Conservation (phyloP, 2,329 filamentous ascomycete genomes). For the Gyromitra esculenta region DNA sequence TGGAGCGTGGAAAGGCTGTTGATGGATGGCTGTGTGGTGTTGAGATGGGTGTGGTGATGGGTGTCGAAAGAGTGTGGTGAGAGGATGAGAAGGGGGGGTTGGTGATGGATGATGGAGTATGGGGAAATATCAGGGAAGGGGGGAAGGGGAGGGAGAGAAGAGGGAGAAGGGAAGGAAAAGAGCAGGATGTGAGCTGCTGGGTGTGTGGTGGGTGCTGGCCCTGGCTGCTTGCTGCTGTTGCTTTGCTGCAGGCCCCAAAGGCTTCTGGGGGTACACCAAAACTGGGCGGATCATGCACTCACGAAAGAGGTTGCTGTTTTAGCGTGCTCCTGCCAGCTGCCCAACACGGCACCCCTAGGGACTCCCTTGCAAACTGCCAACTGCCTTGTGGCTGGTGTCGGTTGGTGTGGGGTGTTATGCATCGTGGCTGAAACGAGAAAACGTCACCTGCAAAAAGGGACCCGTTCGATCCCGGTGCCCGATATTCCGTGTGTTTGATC, state of each 20-base stretch:
- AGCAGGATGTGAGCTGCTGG: constrained; percentile 49
- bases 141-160: constrained; percentile 56
- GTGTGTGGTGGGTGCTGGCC: not conserved
- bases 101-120: constrained; percentile 59
- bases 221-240: constrained; percentile 1
- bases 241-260: constrained; percentile 14
- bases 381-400: constrained; percentile 24
- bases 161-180: constrained; percentile 56
- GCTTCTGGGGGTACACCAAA: constrained; percentile 8
- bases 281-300: not conserved
- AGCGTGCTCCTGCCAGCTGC: constrained; percentile 10
- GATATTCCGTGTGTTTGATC: constrained; percentile 33
- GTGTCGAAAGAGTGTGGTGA: constrained; percentile 40
- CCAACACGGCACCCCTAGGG: not conserved
- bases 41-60: constrained; percentile 39
- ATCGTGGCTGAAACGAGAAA: constrained; percentile 3
- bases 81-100: constrained; percentile 48
- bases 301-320: not conserved
- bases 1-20: constrained; percentile 2
- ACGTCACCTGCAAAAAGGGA: constrained; percentile 5
- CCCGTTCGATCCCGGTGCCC: constrained; percentile 26
- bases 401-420: constrained; percentile 9
- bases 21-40: constrained; percentile 7
- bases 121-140: constrained; percentile 57
- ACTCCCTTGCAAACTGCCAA: not conserved